phyloP scores from a whole-genome alignment of 2,329 filamentous ascomycete species.

The Ceratocystis destructans region DNA sequence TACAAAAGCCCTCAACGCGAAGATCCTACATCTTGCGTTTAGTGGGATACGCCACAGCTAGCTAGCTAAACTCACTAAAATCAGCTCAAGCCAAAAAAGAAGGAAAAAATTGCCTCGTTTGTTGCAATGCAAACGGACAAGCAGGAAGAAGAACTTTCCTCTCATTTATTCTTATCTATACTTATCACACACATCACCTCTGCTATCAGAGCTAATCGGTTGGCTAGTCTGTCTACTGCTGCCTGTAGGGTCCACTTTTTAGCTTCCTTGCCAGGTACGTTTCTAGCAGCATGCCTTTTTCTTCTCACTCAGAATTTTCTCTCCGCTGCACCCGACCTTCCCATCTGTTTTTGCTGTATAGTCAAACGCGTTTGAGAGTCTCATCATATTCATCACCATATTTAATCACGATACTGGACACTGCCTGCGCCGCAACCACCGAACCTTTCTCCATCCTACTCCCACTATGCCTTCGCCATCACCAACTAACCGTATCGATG shows the following conservation, averaged over 20 bases:
- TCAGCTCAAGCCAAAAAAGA: neutral
- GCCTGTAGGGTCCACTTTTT: neutral
- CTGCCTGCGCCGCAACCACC: neutral
- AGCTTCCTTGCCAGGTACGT: neutral
- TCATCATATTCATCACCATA: neutral
- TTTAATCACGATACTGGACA: neutral
- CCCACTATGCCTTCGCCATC: neutral
- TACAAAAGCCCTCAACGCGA: neutral
- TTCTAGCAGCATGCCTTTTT: neutral
- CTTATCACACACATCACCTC: neutral
- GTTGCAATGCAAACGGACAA: conserved; percentile 1
- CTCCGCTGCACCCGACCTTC: neutral
- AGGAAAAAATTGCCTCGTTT: neutral
- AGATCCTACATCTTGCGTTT: conserved; percentile 4
- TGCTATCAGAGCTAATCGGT: neutral
- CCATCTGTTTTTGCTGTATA: too few relatives aligned
- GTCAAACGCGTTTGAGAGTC: too few relatives aligned
- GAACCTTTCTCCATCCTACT: neutral
- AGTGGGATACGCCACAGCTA: conserved; percentile 7
- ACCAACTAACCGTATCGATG: neutral
- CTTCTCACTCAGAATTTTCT: neutral
- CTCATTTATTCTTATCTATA: conserved; percentile 4
- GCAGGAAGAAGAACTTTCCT: neutral
- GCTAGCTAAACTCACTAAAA: neutral
- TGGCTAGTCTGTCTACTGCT: neutral